Conservation (phyloP, 345 rosid species). For the Excoecaria agallocha region DNA sequence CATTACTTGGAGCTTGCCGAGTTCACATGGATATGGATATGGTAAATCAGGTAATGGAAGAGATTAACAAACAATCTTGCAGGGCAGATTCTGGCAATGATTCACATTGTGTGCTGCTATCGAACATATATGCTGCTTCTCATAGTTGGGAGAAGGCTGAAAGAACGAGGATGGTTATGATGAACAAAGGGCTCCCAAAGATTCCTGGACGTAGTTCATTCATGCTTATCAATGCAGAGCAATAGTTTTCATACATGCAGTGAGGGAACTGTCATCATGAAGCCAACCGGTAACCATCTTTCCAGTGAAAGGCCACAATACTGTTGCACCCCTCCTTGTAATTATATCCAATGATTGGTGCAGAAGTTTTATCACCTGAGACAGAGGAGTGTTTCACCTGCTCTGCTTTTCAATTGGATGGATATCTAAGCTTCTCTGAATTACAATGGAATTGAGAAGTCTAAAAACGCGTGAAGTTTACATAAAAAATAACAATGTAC, state of each 20-base stretch:
- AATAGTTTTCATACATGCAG: not conserved
- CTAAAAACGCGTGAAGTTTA: not conserved
- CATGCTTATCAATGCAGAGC: slow-evolving; percentile 17
- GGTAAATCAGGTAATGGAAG: slow-evolving; percentile 51
- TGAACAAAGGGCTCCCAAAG: slow-evolving; percentile 45
- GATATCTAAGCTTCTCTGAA: not conserved
- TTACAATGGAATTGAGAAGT: not conserved
- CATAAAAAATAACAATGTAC: not conserved
- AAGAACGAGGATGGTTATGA: slow-evolving; percentile 45
- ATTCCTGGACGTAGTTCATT: slow-evolving; percentile 56
- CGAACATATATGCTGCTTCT: slow-evolving; percentile 68
- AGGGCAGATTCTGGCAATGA: slow-evolving; percentile 31
- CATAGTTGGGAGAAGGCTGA: slow-evolving; percentile 64
- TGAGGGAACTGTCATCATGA: not conserved
- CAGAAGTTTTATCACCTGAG: not conserved
- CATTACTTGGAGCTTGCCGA: slow-evolving; percentile 69
- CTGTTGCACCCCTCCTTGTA: not conserved
- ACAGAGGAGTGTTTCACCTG: not conserved
- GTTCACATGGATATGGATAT: slow-evolving; percentile 47
- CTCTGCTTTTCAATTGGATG: not conserved
- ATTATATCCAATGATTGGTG: not conserved
- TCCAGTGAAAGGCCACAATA: not conserved
- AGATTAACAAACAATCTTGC: slow-evolving; percentile 20
- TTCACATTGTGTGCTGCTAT: slow-evolving; percentile 45
- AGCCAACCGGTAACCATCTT: not conserved